Evolutionary conservation across 495 filamentous ascomycete species (phyloP).

Genomic region (Aeminium ludgeri): DNA sequence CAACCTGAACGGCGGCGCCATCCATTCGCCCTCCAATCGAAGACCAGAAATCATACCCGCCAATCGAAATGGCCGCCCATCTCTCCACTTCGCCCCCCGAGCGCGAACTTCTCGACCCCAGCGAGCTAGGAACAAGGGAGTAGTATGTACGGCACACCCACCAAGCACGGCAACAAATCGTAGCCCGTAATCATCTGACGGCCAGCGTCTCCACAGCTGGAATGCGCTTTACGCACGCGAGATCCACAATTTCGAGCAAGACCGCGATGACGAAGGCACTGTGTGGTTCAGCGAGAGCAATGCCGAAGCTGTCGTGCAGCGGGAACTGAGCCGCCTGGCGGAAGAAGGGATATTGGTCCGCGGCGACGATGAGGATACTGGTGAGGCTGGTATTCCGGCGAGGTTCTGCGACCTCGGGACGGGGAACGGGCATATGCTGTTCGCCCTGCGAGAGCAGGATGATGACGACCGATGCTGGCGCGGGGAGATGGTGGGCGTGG

Average conservation of each 20-base stretch:
- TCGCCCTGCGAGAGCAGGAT: slow-evolving; percentile 44
- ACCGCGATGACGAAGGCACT: slow-evolving; percentile 48
- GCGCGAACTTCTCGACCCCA: slow-evolving; percentile 34
- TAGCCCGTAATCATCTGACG: neutral
- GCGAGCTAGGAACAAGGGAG: slow-evolving; percentile 49
- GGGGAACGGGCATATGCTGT: slow-evolving; percentile 80
- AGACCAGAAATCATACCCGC: too few relatives aligned
- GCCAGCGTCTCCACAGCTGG: slow-evolving; percentile 35
- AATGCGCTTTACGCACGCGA: slow-evolving; percentile 47
- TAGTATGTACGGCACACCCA: slow-evolving; percentile 33
- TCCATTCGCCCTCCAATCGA: too few relatives aligned
- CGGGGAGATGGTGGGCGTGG: slow-evolving; percentile 64
- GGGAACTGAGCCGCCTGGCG: slow-evolving; percentile 31
- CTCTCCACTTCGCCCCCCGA: too few relatives aligned
- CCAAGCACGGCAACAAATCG: neutral
- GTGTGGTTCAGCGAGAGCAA: slow-evolving; percentile 63
- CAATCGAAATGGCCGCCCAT: too few relatives aligned
- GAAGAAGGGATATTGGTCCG: slow-evolving; percentile 14
- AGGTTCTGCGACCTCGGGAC: slow-evolving; percentile 66
- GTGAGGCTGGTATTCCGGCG: slow-evolving; percentile 9
- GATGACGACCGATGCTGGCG: slow-evolving; percentile 29
- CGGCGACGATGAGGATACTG: slow-evolving; percentile 6
- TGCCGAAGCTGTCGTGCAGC: slow-evolving; percentile 44
- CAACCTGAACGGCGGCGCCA: too few relatives aligned
- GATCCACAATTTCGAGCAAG: slow-evolving; percentile 39